Evolutionary conservation across 495 filamentous ascomycete species (phyloP).

Genomic region (Aspergillus avenaceus): DNA sequence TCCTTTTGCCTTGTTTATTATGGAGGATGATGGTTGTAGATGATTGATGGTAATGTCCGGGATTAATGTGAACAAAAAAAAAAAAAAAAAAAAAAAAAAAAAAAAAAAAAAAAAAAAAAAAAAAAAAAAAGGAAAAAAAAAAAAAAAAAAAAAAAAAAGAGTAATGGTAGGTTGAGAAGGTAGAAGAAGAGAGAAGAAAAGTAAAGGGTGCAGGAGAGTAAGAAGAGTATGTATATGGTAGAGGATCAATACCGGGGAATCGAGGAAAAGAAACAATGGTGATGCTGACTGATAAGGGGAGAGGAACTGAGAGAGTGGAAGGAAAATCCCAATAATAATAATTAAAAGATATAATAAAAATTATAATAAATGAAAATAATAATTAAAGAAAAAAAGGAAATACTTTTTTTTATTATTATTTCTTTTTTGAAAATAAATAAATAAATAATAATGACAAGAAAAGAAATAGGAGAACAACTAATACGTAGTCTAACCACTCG

Average conservation of each 20-base stretch:
- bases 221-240: conserved; percentile 17
- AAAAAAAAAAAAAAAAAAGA: conserved; percentile 4
- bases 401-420: not conserved
- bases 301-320: conserved; percentile 7
- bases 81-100: conserved; percentile 10
- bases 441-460: not conserved
- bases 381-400: not conserved
- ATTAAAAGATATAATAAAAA: conserved; percentile 1
- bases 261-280: not conserved
- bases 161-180: conserved; percentile 12
- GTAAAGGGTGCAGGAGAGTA: not conserved
- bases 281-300: not conserved
- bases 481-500: conserved; percentile 1
- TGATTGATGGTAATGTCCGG: not conserved
- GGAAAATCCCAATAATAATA: not conserved
- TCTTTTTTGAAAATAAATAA: too few relatives aligned
- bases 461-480: not conserved
- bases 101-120: conserved; percentile 12
- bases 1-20: too few relatives aligned
- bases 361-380: conserved; percentile 4
- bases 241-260: too few relatives aligned
- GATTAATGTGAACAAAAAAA: not conserved
- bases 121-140: conserved; percentile 12
- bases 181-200: conserved; percentile 18
- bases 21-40: not conserved